Evolutionary conservation across 1,284 basidiomycete species (phyloP), one percentile per base, ranked within the genome.

Genomic region (Apiotrichum siamense): DNA sequence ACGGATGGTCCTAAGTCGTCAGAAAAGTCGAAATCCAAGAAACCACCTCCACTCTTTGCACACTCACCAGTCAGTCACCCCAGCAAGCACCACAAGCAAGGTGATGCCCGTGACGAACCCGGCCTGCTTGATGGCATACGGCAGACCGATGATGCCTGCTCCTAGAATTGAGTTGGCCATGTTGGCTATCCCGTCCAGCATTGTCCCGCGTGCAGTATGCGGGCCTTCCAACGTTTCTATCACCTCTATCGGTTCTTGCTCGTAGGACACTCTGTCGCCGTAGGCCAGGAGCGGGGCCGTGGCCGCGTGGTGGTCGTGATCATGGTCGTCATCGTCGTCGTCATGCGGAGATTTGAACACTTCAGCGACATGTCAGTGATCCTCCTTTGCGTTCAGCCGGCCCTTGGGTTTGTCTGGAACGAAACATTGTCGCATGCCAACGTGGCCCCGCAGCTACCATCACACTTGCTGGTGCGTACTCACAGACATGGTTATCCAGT

Each of bases 131-230:
- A 97, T 77, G 31, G 93, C 91, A 69, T 97, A 97, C 1, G 93
- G 93, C 21, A 97, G 77, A 84, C 84, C 89, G 62, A 93, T 90
- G 57, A 93, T 92, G 45, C 87, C 88, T 83, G 94, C 94, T 37
- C 94, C 94, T 23, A 98, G 77, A 47, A 98, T 97, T 7, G 90
- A 93, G 71, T 98, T 98, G 26, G 91, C 89, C 77, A 78, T 77
- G 68, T 76, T 74, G 7, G 72, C 71, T 48, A 74, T 67, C 1
- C 67, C 70, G 35, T 72, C 72, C 53, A 69, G 46, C 52, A 74
- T 47, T 2, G 70, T 72, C 7, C 70, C 70, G 25, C 60, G 63
- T 12, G 51, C 61, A 7, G 56, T 54, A 37, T 60, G 52, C 15
- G 62, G 63, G 2, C 65, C 67, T 37, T 69, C 66, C 13, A 48